Evolutionary conservation across 352 stramenopile genomes (phyloP).

Genomic region (Phytophthora vignae): DNA sequence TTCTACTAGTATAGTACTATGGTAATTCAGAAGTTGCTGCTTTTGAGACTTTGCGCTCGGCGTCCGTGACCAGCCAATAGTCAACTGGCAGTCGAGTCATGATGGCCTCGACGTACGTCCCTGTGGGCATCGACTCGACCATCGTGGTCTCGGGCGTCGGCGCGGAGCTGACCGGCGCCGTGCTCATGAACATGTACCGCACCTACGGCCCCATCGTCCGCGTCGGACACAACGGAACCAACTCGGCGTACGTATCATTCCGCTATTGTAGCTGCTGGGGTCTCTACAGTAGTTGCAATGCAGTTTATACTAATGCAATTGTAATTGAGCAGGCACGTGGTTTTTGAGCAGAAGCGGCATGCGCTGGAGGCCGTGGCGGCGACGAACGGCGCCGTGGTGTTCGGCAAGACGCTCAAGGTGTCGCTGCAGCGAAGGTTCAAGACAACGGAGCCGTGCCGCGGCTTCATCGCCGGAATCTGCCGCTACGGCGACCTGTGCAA

Average conservation of each 20-base stretch:
- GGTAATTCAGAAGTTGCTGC: too few relatives aligned
- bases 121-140: conserved; percentile 11
- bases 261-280: too few relatives aligned
- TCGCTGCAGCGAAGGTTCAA: conserved; percentile 49
- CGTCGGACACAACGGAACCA: conserved; percentile 50
- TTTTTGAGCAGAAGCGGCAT: conserved; percentile 38
- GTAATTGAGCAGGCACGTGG: conserved; percentile 43
- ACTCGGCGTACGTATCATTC: conserved; percentile 62
- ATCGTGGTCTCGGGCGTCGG: conserved; percentile 65
- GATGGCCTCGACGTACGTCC: conserved; percentile 14
- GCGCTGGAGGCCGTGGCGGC: conserved; percentile 50
- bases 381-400: conserved; percentile 63
- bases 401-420: conserved; percentile 62
- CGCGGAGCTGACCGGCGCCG: conserved; percentile 38
- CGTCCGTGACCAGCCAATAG: conserved; percentile 36
- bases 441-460: conserved; percentile 53
- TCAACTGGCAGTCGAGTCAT: conserved; percentile 21
- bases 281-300: background rate
- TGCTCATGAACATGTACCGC: conserved; percentile 68
- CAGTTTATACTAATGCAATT: conserved; percentile 2
- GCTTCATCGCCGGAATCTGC: conserved; percentile 70
- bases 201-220: conserved; percentile 66
- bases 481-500: conserved; percentile 76
- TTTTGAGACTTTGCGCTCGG: background rate
- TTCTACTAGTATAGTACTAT: too few relatives aligned